Conservation (phyloP, 176 grass and related monocot species). For the Aegilops longissima region DNA sequence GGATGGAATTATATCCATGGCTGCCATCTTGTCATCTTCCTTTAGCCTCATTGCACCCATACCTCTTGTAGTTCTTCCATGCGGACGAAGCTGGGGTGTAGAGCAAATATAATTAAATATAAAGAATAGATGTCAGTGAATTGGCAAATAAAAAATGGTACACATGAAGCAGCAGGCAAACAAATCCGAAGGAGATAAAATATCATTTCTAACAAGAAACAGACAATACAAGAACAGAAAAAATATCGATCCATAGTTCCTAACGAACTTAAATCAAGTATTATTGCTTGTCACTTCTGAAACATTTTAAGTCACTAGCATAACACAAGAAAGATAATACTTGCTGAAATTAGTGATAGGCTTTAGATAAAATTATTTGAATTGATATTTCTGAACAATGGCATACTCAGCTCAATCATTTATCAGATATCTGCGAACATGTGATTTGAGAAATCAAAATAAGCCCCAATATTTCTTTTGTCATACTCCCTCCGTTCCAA, state of each 20-base stretch:
- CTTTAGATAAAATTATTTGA: slow-evolving; percentile 4
- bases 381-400: neutral
- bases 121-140: slow-evolving; percentile 3
- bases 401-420: slow-evolving; percentile 1
- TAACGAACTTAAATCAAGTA: neutral
- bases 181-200: neutral
- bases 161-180: neutral
- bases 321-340: neutral
- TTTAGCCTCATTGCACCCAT: slow-evolving; percentile 75
- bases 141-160: slow-evolving; percentile 8
- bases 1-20: slow-evolving; percentile 87
- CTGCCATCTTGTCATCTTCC: slow-evolving; percentile 80
- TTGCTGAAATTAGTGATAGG: neutral
- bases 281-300: neutral
- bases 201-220: neutral
- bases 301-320: neutral
- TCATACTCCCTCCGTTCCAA: no score
- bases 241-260: neutral
- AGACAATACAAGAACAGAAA: neutral
- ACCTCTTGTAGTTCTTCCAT: slow-evolving; percentile 83
- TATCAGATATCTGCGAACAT: neutral
- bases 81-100: slow-evolving; percentile 63
- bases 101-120: slow-evolving; percentile 28
- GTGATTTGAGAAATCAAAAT: slow-evolving; percentile 9
- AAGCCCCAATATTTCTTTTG: neutral